phyloP scores from a whole-genome alignment of 805 yeast genomes.

The Pichia sporocuriosa region DNA sequence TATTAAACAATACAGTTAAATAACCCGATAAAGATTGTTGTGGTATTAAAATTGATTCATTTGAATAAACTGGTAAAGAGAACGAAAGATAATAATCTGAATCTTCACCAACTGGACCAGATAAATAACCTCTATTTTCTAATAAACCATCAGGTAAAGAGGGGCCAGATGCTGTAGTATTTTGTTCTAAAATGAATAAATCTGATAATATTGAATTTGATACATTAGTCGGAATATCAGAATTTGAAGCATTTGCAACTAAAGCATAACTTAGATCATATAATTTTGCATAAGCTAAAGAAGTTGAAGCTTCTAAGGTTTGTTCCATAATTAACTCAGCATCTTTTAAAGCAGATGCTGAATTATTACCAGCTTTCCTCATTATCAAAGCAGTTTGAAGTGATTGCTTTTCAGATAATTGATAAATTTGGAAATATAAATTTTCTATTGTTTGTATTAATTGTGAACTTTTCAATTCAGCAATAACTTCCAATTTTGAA shows the following conservation, averaged over 20 bases:
- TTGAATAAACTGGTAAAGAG: conserved; percentile 69
- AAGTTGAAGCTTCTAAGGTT: conserved; percentile 56
- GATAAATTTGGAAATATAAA: conserved; percentile 60
- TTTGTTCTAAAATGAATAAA: conserved; percentile 26
- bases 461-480: conserved; percentile 77
- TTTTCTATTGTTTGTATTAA: conserved; percentile 59
- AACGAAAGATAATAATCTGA: conserved; percentile 56
- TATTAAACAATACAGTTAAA: conserved; percentile 50
- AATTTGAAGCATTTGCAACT: conserved; percentile 39
- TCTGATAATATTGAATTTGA: conserved; percentile 37
- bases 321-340: conserved; percentile 47
- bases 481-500: conserved; percentile 68
- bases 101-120: conserved; percentile 58
- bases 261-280: conserved; percentile 53
- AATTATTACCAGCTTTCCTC: conserved; percentile 67
- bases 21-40: conserved; percentile 63
- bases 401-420: conserved; percentile 55
- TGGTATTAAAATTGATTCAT: conserved; percentile 59
- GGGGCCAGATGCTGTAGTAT: conserved; percentile 20
- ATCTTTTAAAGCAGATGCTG: conserved; percentile 40
- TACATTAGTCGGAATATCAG: conserved; percentile 24
- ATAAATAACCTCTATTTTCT: conserved; percentile 40
- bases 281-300: conserved; percentile 56
- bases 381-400: conserved; percentile 54
- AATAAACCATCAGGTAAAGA: conserved; percentile 35